These are phyloP conservation scores for Cordyceps militaris DNA, from an alignment of 2,329 filamentous ascomycete genomes.

Conservation along the genomic window DNA sequence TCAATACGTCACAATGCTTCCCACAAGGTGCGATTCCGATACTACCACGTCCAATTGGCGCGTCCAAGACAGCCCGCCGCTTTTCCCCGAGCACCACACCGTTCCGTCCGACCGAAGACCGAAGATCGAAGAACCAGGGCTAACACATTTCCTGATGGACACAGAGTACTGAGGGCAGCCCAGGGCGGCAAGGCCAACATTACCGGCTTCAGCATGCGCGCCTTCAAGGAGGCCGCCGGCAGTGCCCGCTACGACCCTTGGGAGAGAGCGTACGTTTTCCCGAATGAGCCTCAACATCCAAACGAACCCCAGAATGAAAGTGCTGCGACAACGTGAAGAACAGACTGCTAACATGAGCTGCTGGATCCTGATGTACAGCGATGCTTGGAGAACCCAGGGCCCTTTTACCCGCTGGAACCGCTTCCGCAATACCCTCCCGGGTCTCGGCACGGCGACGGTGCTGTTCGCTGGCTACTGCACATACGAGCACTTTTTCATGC, in stretches of 20 bases:
- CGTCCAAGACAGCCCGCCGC: not conserved
- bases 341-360: not conserved
- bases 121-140: not conserved
- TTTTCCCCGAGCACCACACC: not conserved
- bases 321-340: not conserved
- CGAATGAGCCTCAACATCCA: too few species aligned
- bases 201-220: conserved; percentile 85
- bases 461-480: conserved; percentile 85
- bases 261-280: conserved; percentile 53
- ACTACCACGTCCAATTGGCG: not conserved
- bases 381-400: conserved; percentile 90
- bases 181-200: conserved; percentile 59
- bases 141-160: not conserved
- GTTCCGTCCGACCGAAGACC: not conserved
- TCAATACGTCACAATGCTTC: conserved; percentile 29
- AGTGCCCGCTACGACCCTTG: conserved; percentile 58
- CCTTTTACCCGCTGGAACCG: conserved; percentile 84
- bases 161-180: conserved; percentile 44
- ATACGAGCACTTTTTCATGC: conserved; percentile 82
- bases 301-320: not conserved
- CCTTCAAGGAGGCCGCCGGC: conserved; percentile 66
- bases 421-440: conserved; percentile 80
- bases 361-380: conserved; percentile 45
- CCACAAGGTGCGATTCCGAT: conserved; percentile 29
- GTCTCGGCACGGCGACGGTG: conserved; percentile 84